Conservation (phyloP, 2,329 filamentous ascomycete genomes). For the Pseudofabraea citricarpa region DNA sequence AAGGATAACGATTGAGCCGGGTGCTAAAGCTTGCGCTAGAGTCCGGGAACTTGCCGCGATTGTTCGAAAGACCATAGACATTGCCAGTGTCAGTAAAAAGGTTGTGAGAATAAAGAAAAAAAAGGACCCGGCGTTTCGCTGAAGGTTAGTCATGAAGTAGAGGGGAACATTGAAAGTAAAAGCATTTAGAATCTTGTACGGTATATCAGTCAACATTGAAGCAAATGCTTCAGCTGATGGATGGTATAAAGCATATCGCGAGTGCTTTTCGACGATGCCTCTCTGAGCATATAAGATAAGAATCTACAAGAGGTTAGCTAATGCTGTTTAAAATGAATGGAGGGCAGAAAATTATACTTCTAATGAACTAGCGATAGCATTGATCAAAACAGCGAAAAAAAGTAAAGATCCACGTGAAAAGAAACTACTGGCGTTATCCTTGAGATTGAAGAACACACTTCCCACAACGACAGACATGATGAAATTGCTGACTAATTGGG, state of each 20-base stretch:
- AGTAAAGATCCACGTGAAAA: conserved; percentile 57
- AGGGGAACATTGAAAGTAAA: conserved; percentile 74
- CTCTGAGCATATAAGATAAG: conserved; percentile 73
- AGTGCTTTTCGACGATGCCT: conserved; percentile 85
- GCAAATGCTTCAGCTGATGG: conserved; percentile 81
- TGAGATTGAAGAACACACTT: conserved; percentile 60
- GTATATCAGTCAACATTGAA: conserved; percentile 80
- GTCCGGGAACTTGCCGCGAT: conserved; percentile 72
- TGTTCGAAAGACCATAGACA: conserved; percentile 80
- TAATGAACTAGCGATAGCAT: conserved; percentile 55
- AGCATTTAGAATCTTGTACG: conserved; percentile 70
- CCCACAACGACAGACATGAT: conserved; percentile 57
- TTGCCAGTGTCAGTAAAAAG: conserved; percentile 35
- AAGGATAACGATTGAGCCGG: conserved; percentile 44
- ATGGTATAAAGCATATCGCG: conserved; percentile 84
- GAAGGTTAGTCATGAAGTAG: conserved; percentile 81
- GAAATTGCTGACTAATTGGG: conserved; percentile 15
- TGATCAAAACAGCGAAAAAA: conserved; percentile 64
- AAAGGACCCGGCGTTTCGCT: conserved; percentile 61
- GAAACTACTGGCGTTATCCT: conserved; percentile 48
- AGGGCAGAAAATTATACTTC: conserved; percentile 36
- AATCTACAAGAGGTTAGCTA: conserved; percentile 44
- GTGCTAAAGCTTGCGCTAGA: conserved; percentile 57
- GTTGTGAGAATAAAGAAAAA: conserved; percentile 62
- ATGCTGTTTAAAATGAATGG: background rate